These are phyloP conservation scores for Brassica balearica DNA, from an alignment of 441 rosid species.

Conservation along the genomic window DNA sequence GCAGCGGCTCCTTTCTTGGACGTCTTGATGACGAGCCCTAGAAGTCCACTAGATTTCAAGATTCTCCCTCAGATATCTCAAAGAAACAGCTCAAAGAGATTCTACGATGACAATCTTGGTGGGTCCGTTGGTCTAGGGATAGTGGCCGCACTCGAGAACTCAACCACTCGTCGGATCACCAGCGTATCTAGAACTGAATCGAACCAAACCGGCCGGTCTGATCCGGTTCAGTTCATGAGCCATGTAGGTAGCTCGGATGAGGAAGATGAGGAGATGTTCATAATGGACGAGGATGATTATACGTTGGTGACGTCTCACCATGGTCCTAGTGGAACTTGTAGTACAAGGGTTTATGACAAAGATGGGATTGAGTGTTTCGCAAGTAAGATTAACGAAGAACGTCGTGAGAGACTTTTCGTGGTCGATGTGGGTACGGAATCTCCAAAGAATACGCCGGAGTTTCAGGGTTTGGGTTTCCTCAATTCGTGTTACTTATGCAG, in stretches of 20 bases:
- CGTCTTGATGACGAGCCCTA: constrained; percentile 43
- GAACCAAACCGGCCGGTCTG: constrained; percentile 40
- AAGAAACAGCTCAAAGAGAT: constrained; percentile 44
- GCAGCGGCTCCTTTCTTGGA: constrained; percentile 41
- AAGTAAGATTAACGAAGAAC: constrained; percentile 36
- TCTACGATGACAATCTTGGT: constrained; percentile 39
- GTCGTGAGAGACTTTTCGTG: constrained; percentile 26
- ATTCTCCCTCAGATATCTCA: constrained; percentile 43
- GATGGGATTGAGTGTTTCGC: constrained; percentile 45
- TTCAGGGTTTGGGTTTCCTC: constrained; percentile 53
- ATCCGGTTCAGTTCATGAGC: constrained; percentile 44
- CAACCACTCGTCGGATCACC: constrained; percentile 28
- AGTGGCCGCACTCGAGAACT: constrained; percentile 47
- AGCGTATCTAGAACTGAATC: constrained; percentile 22
- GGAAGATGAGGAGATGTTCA: constrained; percentile 50
- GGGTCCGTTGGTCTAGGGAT: constrained; percentile 48
- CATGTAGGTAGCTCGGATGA: constrained; percentile 35
- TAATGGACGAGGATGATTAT: constrained; percentile 53
- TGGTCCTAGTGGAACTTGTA: constrained; percentile 46
- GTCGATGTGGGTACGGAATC: constrained; percentile 28
- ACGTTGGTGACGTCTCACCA: constrained; percentile 60
- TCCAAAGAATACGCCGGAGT: constrained; percentile 36
- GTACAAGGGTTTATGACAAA: constrained; percentile 53
- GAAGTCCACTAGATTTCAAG: constrained; percentile 45
- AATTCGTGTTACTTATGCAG: constrained; percentile 59